A percentile compares a stretch with the other conserved stretches of the same genome.
Evolutionary conservation across 352 stramenopile species (phyloP).

Genomic region (Pythium diclinum): DNA sequence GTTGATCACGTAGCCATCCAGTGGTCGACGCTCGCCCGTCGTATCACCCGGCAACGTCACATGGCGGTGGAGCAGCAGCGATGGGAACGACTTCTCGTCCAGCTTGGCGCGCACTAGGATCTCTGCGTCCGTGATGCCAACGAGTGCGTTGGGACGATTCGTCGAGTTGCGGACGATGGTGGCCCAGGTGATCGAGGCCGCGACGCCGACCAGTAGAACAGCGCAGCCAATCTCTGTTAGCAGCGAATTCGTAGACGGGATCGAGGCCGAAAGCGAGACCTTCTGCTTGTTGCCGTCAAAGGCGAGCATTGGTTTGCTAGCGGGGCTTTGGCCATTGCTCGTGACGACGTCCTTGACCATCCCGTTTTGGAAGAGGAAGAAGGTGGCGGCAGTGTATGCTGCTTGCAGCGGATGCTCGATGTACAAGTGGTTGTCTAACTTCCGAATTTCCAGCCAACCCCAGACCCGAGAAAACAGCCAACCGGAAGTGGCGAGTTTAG

Average conservation of each 20-base stretch:
- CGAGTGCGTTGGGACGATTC: neutral
- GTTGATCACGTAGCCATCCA: neutral
- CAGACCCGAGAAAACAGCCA: too few species aligned
- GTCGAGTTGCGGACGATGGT: neutral
- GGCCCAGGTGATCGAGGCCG: neutral
- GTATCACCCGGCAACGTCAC: neutral
- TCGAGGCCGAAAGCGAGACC: neutral
- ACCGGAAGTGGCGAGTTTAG: too few species aligned
- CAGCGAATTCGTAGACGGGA: neutral
- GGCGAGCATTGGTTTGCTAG: neutral
- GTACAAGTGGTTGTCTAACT: constrained; percentile 3
- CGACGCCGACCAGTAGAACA: neutral
- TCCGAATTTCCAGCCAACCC: too few species aligned
- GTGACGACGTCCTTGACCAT: neutral
- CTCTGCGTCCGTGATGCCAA: neutral
- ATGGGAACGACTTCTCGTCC: neutral
- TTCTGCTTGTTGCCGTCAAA: neutral
- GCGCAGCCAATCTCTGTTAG: neutral
- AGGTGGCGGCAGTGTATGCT: neutral
- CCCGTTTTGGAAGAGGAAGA: neutral
- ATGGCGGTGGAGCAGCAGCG: neutral
- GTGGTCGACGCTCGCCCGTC: neutral
- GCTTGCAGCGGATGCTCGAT: constrained; percentile 1
- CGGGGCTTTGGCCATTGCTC: neutral
- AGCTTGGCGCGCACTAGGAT: neutral